Percentiles rank a stretch among this genome's conserved stretches.
These are phyloP conservation scores for Diaporthe sp. DNA, from an alignment of 2,329 filamentous ascomycete species.

Conservation along the genomic window DNA sequence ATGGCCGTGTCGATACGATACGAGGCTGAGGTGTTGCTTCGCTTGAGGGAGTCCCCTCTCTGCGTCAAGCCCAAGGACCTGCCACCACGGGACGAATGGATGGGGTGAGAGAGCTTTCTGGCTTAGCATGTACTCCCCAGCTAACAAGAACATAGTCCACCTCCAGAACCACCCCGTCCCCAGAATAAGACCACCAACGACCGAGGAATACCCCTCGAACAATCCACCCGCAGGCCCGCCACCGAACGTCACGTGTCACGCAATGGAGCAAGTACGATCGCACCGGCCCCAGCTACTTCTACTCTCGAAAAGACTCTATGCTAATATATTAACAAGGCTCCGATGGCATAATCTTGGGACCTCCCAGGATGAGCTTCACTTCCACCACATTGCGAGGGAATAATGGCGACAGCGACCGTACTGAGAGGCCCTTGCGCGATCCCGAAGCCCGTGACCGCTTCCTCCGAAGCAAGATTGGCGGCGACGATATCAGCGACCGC, in stretches of 20 bases:
- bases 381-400: slow-evolving; percentile 70
- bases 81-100: slow-evolving; percentile 92
- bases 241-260: slow-evolving; percentile 66
- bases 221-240: slow-evolving; percentile 61
- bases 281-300: not conserved
- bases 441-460: slow-evolving; percentile 67
- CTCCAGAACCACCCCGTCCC: slow-evolving; percentile 57
- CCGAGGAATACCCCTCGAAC: slow-evolving; percentile 57
- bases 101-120: slow-evolving; percentile 74
- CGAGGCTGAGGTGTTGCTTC: slow-evolving; percentile 78
- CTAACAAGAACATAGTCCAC: slow-evolving; percentile 48
- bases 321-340: slow-evolving; percentile 58
- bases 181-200: slow-evolving; percentile 57
- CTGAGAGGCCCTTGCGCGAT: slow-evolving; percentile 65
- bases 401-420: slow-evolving; percentile 57
- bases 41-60: slow-evolving; percentile 83
- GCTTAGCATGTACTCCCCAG: slow-evolving; percentile 11
- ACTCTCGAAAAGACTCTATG: not conserved
- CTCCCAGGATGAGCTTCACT: slow-evolving; percentile 84
- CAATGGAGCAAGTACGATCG: slow-evolving; percentile 64
- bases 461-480: slow-evolving; percentile 63
- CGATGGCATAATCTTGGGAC: slow-evolving; percentile 88
- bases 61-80: slow-evolving; percentile 82
- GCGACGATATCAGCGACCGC: slow-evolving; percentile 62
- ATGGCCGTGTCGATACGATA: slow-evolving; percentile 71